Percentiles rank a stretch among this genome's conserved stretches.
These are phyloP conservation scores for Pseudognaphalium luteoalbum DNA, from an alignment of 129 eudicot genomes.

Conservation along the genomic window DNA sequence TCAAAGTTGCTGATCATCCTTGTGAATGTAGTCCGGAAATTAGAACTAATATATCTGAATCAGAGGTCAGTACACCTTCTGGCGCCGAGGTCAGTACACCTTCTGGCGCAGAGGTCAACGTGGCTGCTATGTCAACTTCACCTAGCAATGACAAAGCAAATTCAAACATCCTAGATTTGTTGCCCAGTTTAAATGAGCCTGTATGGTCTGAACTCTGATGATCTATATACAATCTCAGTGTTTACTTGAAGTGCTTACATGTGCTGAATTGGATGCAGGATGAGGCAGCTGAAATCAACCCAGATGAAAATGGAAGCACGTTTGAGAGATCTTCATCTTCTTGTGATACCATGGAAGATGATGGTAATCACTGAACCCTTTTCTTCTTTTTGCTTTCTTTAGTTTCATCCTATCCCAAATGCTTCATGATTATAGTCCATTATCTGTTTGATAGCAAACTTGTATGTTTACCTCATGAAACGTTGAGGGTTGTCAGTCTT, in stretches of 20 bases:
- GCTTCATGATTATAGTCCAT: not conserved
- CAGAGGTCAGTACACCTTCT: slow-evolving; percentile 26
- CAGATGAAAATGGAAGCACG: slow-evolving; percentile 53
- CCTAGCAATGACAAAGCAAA: slow-evolving; percentile 28
- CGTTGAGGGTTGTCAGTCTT: not conserved
- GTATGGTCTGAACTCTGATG: slow-evolving; percentile 23
- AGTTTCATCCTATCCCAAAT: not conserved
- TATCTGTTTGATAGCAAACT: not conserved
- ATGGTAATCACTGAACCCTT: slow-evolving; percentile 33
- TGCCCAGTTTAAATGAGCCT: slow-evolving; percentile 31
- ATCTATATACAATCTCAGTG: slow-evolving; percentile 5
- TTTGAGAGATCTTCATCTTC: slow-evolving; percentile 44
- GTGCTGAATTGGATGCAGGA: slow-evolving; percentile 43
- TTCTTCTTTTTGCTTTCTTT: slow-evolving; percentile 1
- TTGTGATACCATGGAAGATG: slow-evolving; percentile 37
- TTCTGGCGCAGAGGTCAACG: slow-evolving; percentile 20
- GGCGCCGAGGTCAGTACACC: slow-evolving; percentile 18
- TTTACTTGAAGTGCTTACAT: slow-evolving; percentile 19
- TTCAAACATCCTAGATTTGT: slow-evolving; percentile 18
- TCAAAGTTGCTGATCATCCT: slow-evolving; percentile 19
- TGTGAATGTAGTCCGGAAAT: slow-evolving; percentile 24
- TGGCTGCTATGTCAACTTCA: slow-evolving; percentile 31
- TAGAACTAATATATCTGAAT: slow-evolving; percentile 23
- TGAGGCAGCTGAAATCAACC: slow-evolving; percentile 38
- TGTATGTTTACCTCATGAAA: not conserved